Evolutionary conservation across 768 basidiomycete genomes (phyloP).

Genomic region (Mycena venus): DNA sequence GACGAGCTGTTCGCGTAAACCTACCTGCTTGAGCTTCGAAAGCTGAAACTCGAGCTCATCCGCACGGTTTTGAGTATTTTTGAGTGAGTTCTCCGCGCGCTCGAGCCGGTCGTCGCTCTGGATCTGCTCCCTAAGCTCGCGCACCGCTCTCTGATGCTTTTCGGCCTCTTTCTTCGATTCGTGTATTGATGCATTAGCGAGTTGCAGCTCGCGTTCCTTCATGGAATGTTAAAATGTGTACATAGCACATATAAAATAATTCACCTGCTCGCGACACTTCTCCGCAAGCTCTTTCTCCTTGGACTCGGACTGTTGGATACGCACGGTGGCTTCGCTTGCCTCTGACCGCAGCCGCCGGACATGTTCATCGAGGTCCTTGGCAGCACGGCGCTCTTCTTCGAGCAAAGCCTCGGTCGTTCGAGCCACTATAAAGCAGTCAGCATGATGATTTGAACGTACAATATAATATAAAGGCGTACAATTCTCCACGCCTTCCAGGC

Average conservation of each 20-base stretch:
- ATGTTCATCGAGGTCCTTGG: conserved; percentile 54
- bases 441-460: conserved; percentile 15
- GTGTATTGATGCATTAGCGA: conserved; percentile 64
- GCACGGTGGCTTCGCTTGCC: conserved; percentile 49
- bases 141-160: conserved; percentile 68
- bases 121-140: conserved; percentile 85
- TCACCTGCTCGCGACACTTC: conserved; percentile 67
- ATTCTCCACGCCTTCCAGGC: conserved; percentile 69
- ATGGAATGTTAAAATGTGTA: conserved; percentile 32
- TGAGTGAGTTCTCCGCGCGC: conserved; percentile 76
- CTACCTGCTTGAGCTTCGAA: conserved; percentile 82
- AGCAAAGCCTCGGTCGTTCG: conserved; percentile 58
- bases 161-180: conserved; percentile 69
- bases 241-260: not conserved
- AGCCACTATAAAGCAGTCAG: conserved; percentile 50
- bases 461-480: conserved; percentile 58
- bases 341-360: conserved; percentile 60
- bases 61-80: conserved; percentile 84
- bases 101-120: conserved; percentile 88
- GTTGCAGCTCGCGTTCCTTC: conserved; percentile 84
- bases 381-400: conserved; percentile 56
- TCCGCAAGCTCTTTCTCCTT: conserved; percentile 71
- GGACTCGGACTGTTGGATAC: conserved; percentile 56
- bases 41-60: conserved; percentile 89
- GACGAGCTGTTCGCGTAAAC: conserved; percentile 22